phyloP scores from a whole-genome alignment of 2,329 filamentous ascomycete species.

The Penicillium palitans region DNA sequence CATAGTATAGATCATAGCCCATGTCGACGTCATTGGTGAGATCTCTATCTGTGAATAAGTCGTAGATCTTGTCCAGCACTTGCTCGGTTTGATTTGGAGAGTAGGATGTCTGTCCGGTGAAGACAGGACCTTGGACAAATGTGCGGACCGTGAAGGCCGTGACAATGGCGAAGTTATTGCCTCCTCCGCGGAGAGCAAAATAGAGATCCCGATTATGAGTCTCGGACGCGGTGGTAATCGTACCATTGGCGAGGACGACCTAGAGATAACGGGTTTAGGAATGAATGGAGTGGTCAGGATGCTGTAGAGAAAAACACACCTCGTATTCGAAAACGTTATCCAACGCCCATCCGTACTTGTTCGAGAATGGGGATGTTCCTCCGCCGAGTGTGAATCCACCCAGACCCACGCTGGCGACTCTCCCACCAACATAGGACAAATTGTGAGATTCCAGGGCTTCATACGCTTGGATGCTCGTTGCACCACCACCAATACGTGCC shows the following conservation, averaged over 20 bases:
- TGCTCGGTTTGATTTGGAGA: constrained; percentile 1
- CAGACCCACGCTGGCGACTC: constrained; percentile 43
- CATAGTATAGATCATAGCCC: constrained; percentile 22
- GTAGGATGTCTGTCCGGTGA: constrained; percentile 32
- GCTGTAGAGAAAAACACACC: constrained; percentile 4
- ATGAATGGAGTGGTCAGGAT: neutral
- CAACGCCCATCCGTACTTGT: constrained; percentile 25
- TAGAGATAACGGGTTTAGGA: neutral
- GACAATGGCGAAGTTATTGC: constrained; percentile 44
- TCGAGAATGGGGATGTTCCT: constrained; percentile 37
- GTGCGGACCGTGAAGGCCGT: constrained; percentile 39
- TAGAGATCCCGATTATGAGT: constrained; percentile 37
- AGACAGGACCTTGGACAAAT: constrained; percentile 37
- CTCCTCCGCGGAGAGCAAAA: constrained; percentile 40
- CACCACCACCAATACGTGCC: neutral
- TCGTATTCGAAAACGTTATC: constrained; percentile 26
- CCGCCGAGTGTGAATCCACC: constrained; percentile 43
- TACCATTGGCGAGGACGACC: constrained; percentile 24
- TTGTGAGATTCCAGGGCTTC: constrained; percentile 11
- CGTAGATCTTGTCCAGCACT: constrained; percentile 10
- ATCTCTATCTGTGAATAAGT: constrained; percentile 16
- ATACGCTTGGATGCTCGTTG: constrained; percentile 3
- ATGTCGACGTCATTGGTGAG: constrained; percentile 17
- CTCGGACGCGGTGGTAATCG: constrained; percentile 29
- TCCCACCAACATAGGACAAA: constrained; percentile 35